Evolutionary conservation across 2,329 filamentous ascomycete species (phyloP).

Genomic region (Alternaria brassicae): DNA sequence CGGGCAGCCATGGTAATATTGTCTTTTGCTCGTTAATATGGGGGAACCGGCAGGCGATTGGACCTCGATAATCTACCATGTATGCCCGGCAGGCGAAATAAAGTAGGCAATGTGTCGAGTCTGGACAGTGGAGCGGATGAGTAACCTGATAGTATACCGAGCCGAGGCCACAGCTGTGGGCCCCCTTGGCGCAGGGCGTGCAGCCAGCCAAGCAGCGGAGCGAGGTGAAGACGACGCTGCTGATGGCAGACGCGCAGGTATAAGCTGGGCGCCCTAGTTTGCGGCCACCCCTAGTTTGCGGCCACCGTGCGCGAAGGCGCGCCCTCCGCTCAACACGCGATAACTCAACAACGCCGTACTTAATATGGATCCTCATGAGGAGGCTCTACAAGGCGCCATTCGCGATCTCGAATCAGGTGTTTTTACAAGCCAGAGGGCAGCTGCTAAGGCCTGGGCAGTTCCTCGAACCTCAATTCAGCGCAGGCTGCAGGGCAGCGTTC

Average conservation of each 20-base stretch:
- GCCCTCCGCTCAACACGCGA: too few relatives aligned
- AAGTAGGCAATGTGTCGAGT: conserved; percentile 1
- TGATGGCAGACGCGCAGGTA: conserved; percentile 17
- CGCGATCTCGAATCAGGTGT: too few relatives aligned
- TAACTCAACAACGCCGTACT: too few relatives aligned
- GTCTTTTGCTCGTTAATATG: conserved; percentile 27
- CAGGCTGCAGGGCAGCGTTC: too few relatives aligned
- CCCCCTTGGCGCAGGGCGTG: conserved; percentile 10
- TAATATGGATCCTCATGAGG: too few relatives aligned
- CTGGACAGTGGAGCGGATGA: not conserved
- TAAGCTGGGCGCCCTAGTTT: too few relatives aligned
- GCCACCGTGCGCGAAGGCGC: too few relatives aligned
- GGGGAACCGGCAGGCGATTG: conserved; percentile 19
- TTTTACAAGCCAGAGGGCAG: too few relatives aligned
- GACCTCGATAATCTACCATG: conserved; percentile 28
- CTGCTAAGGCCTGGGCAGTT: too few relatives aligned
- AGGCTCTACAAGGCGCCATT: too few relatives aligned
- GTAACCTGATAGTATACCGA: conserved; percentile 12
- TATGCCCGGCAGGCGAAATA: conserved; percentile 26
- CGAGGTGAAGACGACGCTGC: conserved; percentile 11
- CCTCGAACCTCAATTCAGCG: too few relatives aligned
- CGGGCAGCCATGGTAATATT: conserved; percentile 14
- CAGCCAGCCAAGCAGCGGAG: conserved; percentile 19
- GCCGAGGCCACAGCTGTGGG: conserved; percentile 18
- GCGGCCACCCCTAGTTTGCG: too few relatives aligned